Evolutionary conservation across 2,329 filamentous ascomycete genomes (phyloP), one percentile per base, ranked within the genome.

Genomic region (Cladophialophora yegresii): DNA sequence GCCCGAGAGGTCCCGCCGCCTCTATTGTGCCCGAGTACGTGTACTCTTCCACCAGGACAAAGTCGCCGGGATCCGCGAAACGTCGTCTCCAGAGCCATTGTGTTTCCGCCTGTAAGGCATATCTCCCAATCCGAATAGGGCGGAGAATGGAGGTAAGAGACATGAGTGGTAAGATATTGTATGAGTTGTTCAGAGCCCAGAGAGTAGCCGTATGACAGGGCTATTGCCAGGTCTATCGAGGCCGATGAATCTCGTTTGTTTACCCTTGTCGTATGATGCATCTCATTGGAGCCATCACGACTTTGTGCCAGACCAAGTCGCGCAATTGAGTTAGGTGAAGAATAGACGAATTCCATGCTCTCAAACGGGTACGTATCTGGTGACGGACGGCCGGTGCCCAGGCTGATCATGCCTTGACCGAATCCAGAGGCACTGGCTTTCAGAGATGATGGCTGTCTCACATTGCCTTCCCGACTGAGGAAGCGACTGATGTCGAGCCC

Each of bases 121-220:
- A 43, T 43, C 36, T 43, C 36, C 36, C 36, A 43, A n/a, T 43
- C 36, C 7, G 36, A 43, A 8, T 43, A 43, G 6, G 36, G 36
- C 10, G 56, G 56, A 58, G 16, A 13, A 36, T 58, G 56, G 26
- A 58, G 16, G 13, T 49, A 16, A 9, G 40, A 47, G 26, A 50
- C 45, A 32, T 58, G 56, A 2, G 40, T 50, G n/a, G 56, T 50
- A 33, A 58, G 40, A n/a, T 36, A 58, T 32, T 50, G 56, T 47
- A 58, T 47, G 40, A 58, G 45, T n/a, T 58, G 56, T 33, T 47
- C 56, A n/a, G 26, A 50, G 30, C 56, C 56, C 28, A 56, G 54
- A 12, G 54, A 56, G 33, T 56, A 56, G 22, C 54, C 54, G 36
- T 56, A 56, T 7, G 54, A 56, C 54, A 56, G 28, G 2, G 54